These are phyloP conservation scores for Sporopachydermia quercuum DNA, from an alignment of 805 yeast genomes.

Conservation along the genomic window DNA sequence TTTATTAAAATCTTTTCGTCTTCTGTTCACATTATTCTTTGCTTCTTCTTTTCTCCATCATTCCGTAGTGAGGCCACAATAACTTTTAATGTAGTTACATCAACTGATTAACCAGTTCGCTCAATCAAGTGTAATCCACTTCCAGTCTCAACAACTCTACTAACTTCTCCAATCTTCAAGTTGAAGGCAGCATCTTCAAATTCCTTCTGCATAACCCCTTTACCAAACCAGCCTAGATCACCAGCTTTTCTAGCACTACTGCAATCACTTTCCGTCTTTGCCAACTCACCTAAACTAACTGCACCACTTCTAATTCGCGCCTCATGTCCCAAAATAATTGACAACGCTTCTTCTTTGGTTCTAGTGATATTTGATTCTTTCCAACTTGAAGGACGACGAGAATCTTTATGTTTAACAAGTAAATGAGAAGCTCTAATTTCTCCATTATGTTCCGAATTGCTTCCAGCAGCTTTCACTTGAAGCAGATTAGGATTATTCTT, in stretches of 20 bases:
- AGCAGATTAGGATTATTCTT: constrained; percentile 12
- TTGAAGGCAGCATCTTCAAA: constrained; percentile 82
- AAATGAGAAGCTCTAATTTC: constrained; percentile 73
- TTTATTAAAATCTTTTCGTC: no score
- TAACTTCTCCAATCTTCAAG: constrained; percentile 68
- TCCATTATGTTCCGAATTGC: constrained; percentile 31
- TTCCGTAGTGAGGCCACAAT: no score
- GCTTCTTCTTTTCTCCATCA: no score
- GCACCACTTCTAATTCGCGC: constrained; percentile 49
- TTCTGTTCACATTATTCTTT: no score
- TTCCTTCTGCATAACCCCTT: constrained; percentile 89
- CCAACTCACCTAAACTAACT: constrained; percentile 52
- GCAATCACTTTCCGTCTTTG: constrained; percentile 78
- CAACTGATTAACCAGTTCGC: constrained; percentile 77
- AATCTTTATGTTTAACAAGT: constrained; percentile 65
- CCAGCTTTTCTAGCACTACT: constrained; percentile 78
- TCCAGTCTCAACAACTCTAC: constrained; percentile 74
- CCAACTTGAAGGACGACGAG: constrained; percentile 90
- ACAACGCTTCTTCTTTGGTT: constrained; percentile 66
- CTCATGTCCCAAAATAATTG: constrained; percentile 41
- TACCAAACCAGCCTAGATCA: constrained; percentile 78
- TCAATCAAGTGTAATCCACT: constrained; percentile 84
- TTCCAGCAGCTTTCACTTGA: constrained; percentile 6
- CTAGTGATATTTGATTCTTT: constrained; percentile 62
- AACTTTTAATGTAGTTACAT: no score